These are phyloP conservation scores for Venturia asperata DNA, from an alignment of 2,329 filamentous ascomycete genomes.

Conservation along the genomic window DNA sequence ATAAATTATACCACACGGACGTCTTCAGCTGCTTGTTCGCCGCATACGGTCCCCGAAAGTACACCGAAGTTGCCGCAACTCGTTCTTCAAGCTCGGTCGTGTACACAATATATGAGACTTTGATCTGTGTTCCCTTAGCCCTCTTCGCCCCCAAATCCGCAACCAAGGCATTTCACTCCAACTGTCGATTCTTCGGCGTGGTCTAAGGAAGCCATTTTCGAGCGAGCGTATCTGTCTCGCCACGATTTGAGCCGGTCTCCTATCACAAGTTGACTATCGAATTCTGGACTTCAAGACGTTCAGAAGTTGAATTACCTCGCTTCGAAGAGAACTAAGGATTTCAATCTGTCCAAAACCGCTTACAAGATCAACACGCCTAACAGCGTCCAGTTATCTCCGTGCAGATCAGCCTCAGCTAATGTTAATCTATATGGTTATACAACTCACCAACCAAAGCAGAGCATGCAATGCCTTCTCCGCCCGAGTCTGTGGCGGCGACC, in stretches of 20 bases:
- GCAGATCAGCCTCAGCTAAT: not conserved
- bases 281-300: not conserved
- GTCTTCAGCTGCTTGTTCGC: not conserved
- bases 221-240: not conserved
- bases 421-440: not conserved
- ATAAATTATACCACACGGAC: not conserved
- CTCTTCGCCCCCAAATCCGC: not conserved
- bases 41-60: not conserved
- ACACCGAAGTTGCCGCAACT: not conserved
- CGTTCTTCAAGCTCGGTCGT: not conserved
- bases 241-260: not conserved
- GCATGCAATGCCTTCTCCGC: not conserved
- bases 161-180: not conserved
- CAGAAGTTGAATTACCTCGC: not conserved
- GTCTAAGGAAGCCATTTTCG: not conserved
- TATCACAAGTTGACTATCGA: not conserved
- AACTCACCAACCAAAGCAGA: not conserved
- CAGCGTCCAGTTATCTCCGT: not conserved
- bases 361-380: not conserved
- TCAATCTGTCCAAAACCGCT: slow-evolving; percentile 4
- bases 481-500: not conserved
- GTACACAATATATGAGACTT: not conserved
- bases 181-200: not conserved
- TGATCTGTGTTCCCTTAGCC: not conserved
- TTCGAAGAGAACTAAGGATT: not conserved